Evolutionary conservation across 495 filamentous ascomycete genomes (phyloP).

Genomic region (Penicillium turbatum): DNA sequence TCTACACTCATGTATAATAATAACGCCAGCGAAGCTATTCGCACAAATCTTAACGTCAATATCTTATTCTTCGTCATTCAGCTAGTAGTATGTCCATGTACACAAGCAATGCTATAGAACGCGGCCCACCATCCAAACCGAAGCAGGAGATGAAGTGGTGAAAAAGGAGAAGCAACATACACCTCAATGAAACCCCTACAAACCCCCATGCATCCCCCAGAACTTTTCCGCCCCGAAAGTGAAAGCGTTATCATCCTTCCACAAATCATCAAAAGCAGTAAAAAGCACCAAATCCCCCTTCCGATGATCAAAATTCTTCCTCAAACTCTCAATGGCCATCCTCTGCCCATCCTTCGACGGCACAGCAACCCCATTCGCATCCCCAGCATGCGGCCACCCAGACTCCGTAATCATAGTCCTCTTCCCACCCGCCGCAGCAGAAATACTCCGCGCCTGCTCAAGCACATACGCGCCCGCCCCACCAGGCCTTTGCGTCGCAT

Average conservation of each 20-base stretch:
- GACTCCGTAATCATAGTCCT: slow-evolving; percentile 64
- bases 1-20: neutral
- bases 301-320: slow-evolving; percentile 43
- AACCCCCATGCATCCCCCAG: slow-evolving; percentile 54
- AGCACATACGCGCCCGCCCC: slow-evolving; percentile 61
- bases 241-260: slow-evolving; percentile 64
- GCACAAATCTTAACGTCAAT: neutral
- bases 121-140: neutral
- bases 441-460: slow-evolving; percentile 49
- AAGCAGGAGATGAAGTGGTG: neutral
- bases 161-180: neutral
- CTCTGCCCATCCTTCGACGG: slow-evolving; percentile 60
- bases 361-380: slow-evolving; percentile 58
- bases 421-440: slow-evolving; percentile 48
- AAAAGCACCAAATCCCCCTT: slow-evolving; percentile 59
- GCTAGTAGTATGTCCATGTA: neutral
- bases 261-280: slow-evolving; percentile 68
- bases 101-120: neutral
- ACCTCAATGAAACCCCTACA: neutral
- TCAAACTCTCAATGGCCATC: slow-evolving; percentile 59
- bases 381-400: slow-evolving; percentile 74
- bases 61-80: neutral
- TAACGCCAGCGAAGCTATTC: neutral
- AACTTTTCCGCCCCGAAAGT: slow-evolving; percentile 69
- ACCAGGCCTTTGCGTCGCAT: slow-evolving; percentile 50